Percentiles rank a stretch among this genome's conserved stretches.
phyloP scores from a whole-genome alignment of 768 basidiomycete genomes.

The Suillus americanus region DNA sequence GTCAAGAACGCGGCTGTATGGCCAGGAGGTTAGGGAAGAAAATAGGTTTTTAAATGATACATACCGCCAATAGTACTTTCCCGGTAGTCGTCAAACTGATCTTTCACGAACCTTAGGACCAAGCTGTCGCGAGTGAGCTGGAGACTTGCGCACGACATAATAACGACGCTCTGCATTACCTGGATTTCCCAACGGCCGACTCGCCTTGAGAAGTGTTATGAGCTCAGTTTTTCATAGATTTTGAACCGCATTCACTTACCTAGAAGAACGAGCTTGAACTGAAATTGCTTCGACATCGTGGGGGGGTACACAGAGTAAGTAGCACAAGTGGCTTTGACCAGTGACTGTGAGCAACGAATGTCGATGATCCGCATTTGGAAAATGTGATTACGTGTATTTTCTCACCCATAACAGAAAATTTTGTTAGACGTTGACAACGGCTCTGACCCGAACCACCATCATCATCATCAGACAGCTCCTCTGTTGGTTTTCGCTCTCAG shows the following conservation, averaged over 20 bases:
- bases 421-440: slow-evolving; percentile 14
- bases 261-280: slow-evolving; percentile 95
- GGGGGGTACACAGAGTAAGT: slow-evolving; percentile 21
- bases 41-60: slow-evolving; percentile 7
- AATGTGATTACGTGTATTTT: slow-evolving; percentile 28
- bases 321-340: slow-evolving; percentile 16
- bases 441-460: slow-evolving; percentile 38
- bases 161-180: slow-evolving; percentile 43
- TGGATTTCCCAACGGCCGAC: slow-evolving; percentile 97
- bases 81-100: slow-evolving; percentile 93
- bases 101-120: slow-evolving; percentile 94
- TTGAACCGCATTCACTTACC: slow-evolving; percentile 47
- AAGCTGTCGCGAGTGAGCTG: slow-evolving; percentile 50
- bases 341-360: background rate
- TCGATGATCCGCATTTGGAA: slow-evolving; percentile 7
- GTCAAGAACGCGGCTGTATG: slow-evolving; percentile 90
- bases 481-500: slow-evolving; percentile 19
- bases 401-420: slow-evolving; percentile 33
- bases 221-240: slow-evolving; percentile 3
- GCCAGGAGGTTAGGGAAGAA: slow-evolving; percentile 19
- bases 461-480: slow-evolving; percentile 24
- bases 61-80: slow-evolving; percentile 92
- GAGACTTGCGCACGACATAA: slow-evolving; percentile 24
- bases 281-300: slow-evolving; percentile 87
- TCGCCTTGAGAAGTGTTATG: slow-evolving; percentile 59